Base-by-base conservation (phyloP, 495 filamentous ascomycete species). In the Xylaria venustula region DNA sequence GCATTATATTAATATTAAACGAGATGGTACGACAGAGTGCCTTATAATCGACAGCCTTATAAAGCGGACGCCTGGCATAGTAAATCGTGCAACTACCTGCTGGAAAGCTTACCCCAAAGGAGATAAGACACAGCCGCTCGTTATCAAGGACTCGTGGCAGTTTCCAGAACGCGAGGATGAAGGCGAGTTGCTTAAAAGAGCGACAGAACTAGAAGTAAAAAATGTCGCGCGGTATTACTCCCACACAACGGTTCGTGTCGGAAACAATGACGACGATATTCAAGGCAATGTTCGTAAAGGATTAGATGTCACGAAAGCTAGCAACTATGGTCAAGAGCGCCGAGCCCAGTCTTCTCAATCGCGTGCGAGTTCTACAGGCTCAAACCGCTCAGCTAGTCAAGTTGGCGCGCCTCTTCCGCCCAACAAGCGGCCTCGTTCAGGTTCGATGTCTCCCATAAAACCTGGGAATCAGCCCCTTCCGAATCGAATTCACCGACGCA, bases 91-190 rank as follows among this genome's bases (percentile, higher is more conserved):
- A 2, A 81, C 77, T 32, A 80, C 73, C 37, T 81, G 74, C 49
- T 82, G 71, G 75, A 78, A 72, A 65, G 79, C 72, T 28, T 54
- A 81, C 64, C 67, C 64, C 41, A 66, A 80, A 61, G 20, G 34
- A 14, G 65, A 71, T 71, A 71, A 69, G 65, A 49, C 66, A 50
- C 36, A 14, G 74, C 9, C 70, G 58, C 34, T 53, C 12, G 50
- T 53, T 41, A 71, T 81, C 49, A 82, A 82, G 67, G 79, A 82
- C 61, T 81, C 73, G 9, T 83, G 72, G 79, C 78, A 82, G 54
- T 77, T 76, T 55, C 60, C 57, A 22, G 72, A 81, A 63, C 74
- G 76, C 28, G 77, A 82, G 26, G 77, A 82, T 49, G 78, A 83
- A 62, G 75, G 77, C 59, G 55, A 68, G 37, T 55, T 80, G 53